phyloP scores from a whole-genome alignment of 2,329 filamentous ascomycete genomes.

The Aspergillus fructus region DNA sequence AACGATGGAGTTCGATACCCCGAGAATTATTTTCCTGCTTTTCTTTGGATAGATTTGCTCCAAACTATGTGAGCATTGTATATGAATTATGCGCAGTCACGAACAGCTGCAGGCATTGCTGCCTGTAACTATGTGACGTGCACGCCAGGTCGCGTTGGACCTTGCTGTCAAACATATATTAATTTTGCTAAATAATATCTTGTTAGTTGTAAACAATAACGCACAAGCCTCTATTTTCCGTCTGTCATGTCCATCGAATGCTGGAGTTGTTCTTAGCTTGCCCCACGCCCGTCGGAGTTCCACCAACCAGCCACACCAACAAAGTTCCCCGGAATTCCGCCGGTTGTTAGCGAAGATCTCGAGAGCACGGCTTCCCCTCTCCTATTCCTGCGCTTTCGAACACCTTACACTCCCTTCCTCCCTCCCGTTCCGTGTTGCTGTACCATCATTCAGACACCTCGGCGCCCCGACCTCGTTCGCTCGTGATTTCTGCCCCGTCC shows the following conservation, averaged over 20 bases:
- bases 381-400: neutral
- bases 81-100: neutral
- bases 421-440: neutral
- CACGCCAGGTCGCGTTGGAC: neutral
- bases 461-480: neutral
- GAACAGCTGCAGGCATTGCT: neutral
- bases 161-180: neutral
- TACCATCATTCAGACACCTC: neutral
- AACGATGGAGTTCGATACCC: constrained; percentile 11
- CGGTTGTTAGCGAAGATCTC: neutral
- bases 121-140: neutral
- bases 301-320: constrained; percentile 10
- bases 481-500: neutral
- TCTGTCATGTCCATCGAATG: neutral
- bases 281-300: constrained; percentile 9
- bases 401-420: neutral
- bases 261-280: neutral
- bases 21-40: neutral
- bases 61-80: neutral
- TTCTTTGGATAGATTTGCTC: constrained; percentile 9
- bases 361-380: neutral
- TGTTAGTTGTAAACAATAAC: neutral
- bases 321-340: constrained; percentile 7
- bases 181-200: neutral
- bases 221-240: neutral